Evolutionary conservation across 768 basidiomycete species (phyloP).

Genomic region (Hypholoma fasciculare): DNA sequence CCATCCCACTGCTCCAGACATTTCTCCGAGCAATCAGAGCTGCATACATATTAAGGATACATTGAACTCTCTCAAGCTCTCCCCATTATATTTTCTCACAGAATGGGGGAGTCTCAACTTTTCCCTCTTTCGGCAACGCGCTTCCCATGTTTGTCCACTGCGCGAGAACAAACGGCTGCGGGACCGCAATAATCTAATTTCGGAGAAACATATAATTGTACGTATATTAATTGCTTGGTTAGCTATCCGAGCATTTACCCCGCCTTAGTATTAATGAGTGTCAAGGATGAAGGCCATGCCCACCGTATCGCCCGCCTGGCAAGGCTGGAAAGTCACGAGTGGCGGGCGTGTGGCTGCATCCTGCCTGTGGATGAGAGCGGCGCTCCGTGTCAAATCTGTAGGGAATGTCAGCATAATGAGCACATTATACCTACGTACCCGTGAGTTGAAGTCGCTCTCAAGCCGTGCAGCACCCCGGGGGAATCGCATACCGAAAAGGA

Average conservation of each 20-base stretch:
- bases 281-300: not conserved
- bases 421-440: not conserved
- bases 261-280: not conserved
- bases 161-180: not conserved
- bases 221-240: not conserved
- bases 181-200: not conserved
- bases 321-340: too few species aligned
- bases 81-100: too few species aligned
- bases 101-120: too few species aligned
- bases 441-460: not conserved
- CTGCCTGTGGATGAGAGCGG: too few species aligned
- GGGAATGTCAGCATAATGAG: not conserved
- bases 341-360: too few species aligned
- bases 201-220: not conserved
- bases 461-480: not conserved
- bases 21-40: too few species aligned
- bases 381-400: not conserved
- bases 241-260: not conserved
- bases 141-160: not conserved
- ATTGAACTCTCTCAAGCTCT: too few species aligned
- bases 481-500: not conserved
- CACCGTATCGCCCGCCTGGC: not conserved
- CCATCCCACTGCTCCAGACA: too few species aligned
- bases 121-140: not conserved
- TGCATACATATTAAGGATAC: too few species aligned